Evolutionary conservation across 805 yeast species (phyloP).

Genomic region (Kodamaea sagamina): DNA sequence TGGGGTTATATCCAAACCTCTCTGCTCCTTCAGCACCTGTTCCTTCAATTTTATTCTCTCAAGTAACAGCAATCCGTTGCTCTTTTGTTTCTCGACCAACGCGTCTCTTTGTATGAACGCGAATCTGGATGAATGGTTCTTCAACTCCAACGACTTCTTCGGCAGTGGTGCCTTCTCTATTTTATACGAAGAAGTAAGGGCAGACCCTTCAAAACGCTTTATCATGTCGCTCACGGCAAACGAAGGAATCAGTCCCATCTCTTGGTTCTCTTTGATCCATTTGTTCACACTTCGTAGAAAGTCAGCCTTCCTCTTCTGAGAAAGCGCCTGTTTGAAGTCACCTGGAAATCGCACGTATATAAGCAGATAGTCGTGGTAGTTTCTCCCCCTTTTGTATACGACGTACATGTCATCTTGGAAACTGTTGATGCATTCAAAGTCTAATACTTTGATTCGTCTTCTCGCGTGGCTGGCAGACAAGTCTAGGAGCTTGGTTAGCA

Average conservation of each 20-base stretch:
- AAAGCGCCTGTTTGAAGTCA: slow-evolving; percentile 6
- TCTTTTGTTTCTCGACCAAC: slow-evolving; percentile 18
- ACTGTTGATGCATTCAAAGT: slow-evolving; percentile 21
- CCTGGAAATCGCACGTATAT: slow-evolving; percentile 14
- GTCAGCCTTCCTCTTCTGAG: slow-evolving; percentile 19
- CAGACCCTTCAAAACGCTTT: not conserved
- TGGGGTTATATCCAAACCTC: slow-evolving; percentile 18
- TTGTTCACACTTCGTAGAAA: slow-evolving; percentile 20
- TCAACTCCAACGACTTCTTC: slow-evolving; percentile 18
- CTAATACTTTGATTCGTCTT: slow-evolving; percentile 20
- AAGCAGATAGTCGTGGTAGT: slow-evolving; percentile 8
- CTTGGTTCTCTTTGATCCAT: slow-evolving; percentile 26
- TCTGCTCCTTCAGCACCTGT: slow-evolving; percentile 15
- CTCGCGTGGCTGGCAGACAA: slow-evolving; percentile 22
- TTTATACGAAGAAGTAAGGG: not conserved
- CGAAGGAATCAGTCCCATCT: not conserved
- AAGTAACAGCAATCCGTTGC: slow-evolving; percentile 34
- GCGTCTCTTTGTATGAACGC: slow-evolving; percentile 23
- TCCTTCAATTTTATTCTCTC: slow-evolving; percentile 45
- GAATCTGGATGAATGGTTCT: slow-evolving; percentile 39
- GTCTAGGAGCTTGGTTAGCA: slow-evolving; percentile 23
- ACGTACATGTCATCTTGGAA: slow-evolving; percentile 20
- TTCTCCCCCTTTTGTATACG: slow-evolving; percentile 9
- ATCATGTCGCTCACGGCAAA: not conserved
- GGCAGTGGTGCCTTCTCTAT: slow-evolving; percentile 1